Conservation (phyloP, 2,329 filamentous ascomycete genomes). For the Ascochyta koolunga region DNA sequence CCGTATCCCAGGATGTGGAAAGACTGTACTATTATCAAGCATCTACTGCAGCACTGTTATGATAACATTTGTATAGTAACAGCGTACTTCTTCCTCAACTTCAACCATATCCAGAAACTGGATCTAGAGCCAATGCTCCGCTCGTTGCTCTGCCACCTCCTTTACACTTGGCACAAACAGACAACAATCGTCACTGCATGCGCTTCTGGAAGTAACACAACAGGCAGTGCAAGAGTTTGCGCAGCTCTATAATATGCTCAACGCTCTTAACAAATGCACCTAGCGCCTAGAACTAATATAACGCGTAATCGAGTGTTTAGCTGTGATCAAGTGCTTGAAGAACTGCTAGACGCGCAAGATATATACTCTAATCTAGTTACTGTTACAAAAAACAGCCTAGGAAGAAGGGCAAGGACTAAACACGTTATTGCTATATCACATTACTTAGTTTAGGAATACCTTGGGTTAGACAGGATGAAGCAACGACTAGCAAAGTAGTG, state of each 20-base stretch:
- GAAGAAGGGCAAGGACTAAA: too few relatives aligned
- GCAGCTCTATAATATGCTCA: constrained; percentile 27
- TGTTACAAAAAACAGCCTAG: too few relatives aligned
- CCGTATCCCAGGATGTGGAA: constrained; percentile 53
- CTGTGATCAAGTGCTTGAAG: too few relatives aligned
- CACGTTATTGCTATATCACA: too few relatives aligned
- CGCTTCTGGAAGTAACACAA: constrained; percentile 26
- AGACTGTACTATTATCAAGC: constrained; percentile 49
- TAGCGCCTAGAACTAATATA: constrained; percentile 31
- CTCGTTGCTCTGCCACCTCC: constrained; percentile 48
- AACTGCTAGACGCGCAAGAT: too few relatives aligned
- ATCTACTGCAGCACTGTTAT: constrained; percentile 26
- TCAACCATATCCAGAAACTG: constrained; percentile 49
- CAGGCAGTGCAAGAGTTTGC: constrained; percentile 35
- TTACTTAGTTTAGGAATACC: too few relatives aligned
- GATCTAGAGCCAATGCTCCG: constrained; percentile 42
- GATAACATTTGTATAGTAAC: constrained; percentile 14
- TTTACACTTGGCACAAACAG: constrained; percentile 33
- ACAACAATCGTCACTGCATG: constrained; percentile 28
- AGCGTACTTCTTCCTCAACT: constrained; percentile 43
- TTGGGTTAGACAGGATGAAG: too few relatives aligned
- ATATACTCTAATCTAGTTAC: too few relatives aligned
- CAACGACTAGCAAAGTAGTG: too few relatives aligned
- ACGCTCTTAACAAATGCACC: constrained; percentile 40
- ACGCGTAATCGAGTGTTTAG: too few relatives aligned